These are phyloP conservation scores for Nakataea oryzae DNA, from an alignment of 2,329 filamentous ascomycete species.

Conservation along the genomic window DNA sequence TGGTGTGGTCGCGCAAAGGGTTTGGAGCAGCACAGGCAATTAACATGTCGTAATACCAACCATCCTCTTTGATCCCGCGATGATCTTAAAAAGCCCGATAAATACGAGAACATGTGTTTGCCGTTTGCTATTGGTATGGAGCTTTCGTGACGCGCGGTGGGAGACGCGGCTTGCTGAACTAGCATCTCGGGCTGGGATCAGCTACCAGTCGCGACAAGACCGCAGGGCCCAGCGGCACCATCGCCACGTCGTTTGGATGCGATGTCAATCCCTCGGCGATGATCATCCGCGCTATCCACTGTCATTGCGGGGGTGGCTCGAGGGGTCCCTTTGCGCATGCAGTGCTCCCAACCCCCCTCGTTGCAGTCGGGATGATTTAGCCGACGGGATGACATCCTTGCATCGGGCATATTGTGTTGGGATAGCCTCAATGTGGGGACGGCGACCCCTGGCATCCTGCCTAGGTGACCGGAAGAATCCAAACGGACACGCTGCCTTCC, in stretches of 20 bases:
- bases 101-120: not conserved
- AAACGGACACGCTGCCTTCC: too few species aligned
- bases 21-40: not conserved
- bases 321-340: not conserved
- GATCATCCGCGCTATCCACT: not conserved
- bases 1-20: not conserved
- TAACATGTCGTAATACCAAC: not conserved
- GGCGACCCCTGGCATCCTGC: too few species aligned
- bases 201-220: not conserved
- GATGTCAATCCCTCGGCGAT: not conserved
- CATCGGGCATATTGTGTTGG: not conserved
- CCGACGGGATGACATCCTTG: not conserved
- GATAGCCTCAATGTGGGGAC: too few species aligned
- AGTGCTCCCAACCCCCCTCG: not conserved
- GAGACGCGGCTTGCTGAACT: not conserved
- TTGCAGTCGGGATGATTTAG: not conserved
- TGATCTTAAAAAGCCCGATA: not conserved
- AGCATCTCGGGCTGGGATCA: too few species aligned
- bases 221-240: not conserved
- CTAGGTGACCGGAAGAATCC: too few species aligned
- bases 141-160: not conserved
- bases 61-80: too few species aligned
- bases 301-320: not conserved
- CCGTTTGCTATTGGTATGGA: too few species aligned
- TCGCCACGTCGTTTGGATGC: not conserved